These are phyloP conservation scores for Saccharomyces eubayanus DNA, from an alignment of 805 yeast genomes.

Conservation along the genomic window DNA sequence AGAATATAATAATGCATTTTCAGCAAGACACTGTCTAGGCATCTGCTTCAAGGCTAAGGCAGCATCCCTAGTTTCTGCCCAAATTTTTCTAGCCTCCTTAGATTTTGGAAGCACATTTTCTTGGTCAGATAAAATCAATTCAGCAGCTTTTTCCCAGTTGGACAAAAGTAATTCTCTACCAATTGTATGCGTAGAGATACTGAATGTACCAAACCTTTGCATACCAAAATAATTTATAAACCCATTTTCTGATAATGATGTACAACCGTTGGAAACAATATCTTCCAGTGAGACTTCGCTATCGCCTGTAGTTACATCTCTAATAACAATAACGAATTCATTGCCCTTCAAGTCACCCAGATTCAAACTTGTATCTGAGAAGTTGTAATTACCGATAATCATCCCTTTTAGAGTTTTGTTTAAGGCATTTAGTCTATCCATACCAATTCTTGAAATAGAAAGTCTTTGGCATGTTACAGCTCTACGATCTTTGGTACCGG, in stretches of 20 bases:
- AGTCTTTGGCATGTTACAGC: conserved; percentile 88
- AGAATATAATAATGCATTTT: conserved; percentile 56
- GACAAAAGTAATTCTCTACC: conserved; percentile 65
- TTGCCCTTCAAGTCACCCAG: conserved; percentile 86
- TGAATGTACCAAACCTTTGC: conserved; percentile 96
- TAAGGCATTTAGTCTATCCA: conserved; percentile 65
- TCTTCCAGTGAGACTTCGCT: conserved; percentile 34
- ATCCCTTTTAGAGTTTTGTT: conserved; percentile 73
- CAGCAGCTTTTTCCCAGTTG: conserved; percentile 75
- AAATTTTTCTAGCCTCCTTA: conserved; percentile 68
- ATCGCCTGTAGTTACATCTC: conserved; percentile 49
- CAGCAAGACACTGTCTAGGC: conserved; percentile 89
- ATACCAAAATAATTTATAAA: conserved; percentile 94
- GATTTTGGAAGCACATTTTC: conserved; percentile 78
- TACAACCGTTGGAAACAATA: conserved; percentile 44
- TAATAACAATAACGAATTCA: conserved; percentile 75
- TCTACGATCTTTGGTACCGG: conserved; percentile 95
- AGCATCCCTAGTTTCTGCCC: conserved; percentile 71
- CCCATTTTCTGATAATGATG: conserved; percentile 56
- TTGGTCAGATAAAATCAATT: conserved; percentile 76
- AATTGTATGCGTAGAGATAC: conserved; percentile 80
- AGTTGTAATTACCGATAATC: conserved; percentile 69
- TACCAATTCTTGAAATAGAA: conserved; percentile 58
- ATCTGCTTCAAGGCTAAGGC: conserved; percentile 54
- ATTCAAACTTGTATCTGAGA: conserved; percentile 50